Conservation (phyloP, 2,329 filamentous ascomycete genomes). For the Penicillium sp. region DNA sequence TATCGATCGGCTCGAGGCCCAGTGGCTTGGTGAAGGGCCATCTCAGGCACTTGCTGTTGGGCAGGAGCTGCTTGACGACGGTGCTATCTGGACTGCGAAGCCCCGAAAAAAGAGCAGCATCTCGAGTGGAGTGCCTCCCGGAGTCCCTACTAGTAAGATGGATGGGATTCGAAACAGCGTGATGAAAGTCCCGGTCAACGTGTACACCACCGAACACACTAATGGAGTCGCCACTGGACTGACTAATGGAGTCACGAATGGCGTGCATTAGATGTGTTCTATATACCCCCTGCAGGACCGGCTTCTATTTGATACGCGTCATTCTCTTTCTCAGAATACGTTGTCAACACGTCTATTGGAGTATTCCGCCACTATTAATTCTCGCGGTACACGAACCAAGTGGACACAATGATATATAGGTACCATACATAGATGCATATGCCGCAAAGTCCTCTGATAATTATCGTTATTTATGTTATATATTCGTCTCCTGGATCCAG, state of each 20-base stretch:
- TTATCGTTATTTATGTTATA: no score
- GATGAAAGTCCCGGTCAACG: constrained; percentile 8
- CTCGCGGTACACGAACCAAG: no score
- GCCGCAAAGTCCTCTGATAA: no score
- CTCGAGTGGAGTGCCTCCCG: constrained; percentile 19
- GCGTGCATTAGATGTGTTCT: constrained; percentile 11
- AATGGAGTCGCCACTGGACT: constrained; percentile 12
- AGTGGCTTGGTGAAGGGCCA: constrained; percentile 46
- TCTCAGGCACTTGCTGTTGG: constrained; percentile 36
- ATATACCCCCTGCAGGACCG: not conserved
- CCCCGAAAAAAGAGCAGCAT: constrained; percentile 21
- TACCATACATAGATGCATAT: no score
- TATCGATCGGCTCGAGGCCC: constrained; percentile 40
- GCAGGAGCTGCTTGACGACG: constrained; percentile 33
- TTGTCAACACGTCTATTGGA: no score
- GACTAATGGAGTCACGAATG: constrained; percentile 12
- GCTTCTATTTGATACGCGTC: constrained; percentile 9
- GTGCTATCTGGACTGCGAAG: constrained; percentile 23
- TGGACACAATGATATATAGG: no score
- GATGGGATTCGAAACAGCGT: constrained; percentile 12
- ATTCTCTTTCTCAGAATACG: not conserved
- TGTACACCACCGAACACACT: constrained; percentile 4
- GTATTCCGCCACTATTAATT: no score
- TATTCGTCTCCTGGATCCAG: no score
- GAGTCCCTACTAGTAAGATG: constrained; percentile 17